Evolutionary conservation across 805 yeast genomes (phyloP).

Genomic region (Nakazawaea siamensis): DNA sequence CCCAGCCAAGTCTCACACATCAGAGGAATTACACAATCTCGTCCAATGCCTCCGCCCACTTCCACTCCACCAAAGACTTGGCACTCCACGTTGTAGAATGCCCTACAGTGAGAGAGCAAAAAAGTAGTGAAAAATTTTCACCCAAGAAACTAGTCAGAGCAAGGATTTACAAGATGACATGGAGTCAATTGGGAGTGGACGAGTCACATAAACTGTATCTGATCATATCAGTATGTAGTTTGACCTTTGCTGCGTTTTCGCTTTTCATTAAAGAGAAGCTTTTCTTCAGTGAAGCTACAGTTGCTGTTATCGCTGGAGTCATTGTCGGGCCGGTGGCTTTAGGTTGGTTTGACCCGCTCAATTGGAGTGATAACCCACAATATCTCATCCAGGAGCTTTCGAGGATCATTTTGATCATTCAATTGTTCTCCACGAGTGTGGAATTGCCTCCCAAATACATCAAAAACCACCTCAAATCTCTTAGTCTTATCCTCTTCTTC

Average conservation of each 20-base stretch:
- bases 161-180: too few relatives aligned
- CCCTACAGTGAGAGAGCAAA: too few relatives aligned
- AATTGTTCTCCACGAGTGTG: conserved; percentile 90
- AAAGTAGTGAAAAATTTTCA: too few relatives aligned
- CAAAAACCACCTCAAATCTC: conserved; percentile 76
- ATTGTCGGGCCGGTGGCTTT: conserved; percentile 85
- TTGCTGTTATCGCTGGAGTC: conserved; percentile 77
- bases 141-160: too few relatives aligned
- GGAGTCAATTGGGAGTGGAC: conserved; percentile 2
- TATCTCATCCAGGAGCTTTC: conserved; percentile 76
- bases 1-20: too few relatives aligned
- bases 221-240: conserved; percentile 73
- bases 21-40: too few relatives aligned
- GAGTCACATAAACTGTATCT: conserved; percentile 85
- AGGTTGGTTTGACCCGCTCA: conserved; percentile 72
- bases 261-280: conserved; percentile 75
- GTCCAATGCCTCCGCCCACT: too few relatives aligned
- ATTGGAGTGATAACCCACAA: conserved; percentile 62
- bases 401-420: conserved; percentile 75
- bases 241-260: conserved; percentile 74
- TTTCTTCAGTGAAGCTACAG: conserved; percentile 87
- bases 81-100: too few relatives aligned
- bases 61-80: too few relatives aligned
- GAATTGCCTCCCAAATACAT: conserved; percentile 87
- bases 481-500: conserved; percentile 65